Evolutionary conservation across 2,329 filamentous ascomycete species (phyloP).

Genomic region (Piedraia hortae): DNA sequence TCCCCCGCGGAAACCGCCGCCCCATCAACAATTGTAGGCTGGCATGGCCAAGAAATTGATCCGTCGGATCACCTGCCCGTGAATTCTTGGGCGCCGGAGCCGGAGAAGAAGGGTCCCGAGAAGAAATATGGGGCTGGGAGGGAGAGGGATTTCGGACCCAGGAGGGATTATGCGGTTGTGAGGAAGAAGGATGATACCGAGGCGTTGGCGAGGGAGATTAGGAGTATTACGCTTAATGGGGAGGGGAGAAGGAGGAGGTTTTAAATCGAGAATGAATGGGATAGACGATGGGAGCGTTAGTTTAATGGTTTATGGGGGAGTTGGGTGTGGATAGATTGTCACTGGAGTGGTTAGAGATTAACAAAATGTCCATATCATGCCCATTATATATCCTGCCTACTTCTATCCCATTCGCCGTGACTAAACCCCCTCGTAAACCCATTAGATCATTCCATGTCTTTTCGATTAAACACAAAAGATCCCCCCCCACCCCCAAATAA

Average conservation of each 20-base stretch:
- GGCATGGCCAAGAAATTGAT: slow-evolving; percentile 51
- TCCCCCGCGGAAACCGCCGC: slow-evolving; percentile 31
- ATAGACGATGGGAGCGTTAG: too few species aligned
- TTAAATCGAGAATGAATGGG: too few species aligned
- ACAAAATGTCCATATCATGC: too few species aligned
- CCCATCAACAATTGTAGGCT: slow-evolving; percentile 33
- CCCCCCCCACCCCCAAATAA: too few species aligned
- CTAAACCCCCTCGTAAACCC: too few species aligned
- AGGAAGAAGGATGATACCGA: slow-evolving; percentile 24
- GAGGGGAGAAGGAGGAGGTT: slow-evolving; percentile 1
- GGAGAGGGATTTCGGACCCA: slow-evolving; percentile 12
- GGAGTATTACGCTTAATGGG: slow-evolving; percentile 17
- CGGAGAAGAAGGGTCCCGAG: slow-evolving; percentile 27
- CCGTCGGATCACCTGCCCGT: slow-evolving; percentile 57
- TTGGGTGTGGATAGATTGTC: too few species aligned
- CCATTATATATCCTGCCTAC: too few species aligned
- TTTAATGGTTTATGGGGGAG: too few species aligned
- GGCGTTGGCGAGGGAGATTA: slow-evolving; percentile 45
- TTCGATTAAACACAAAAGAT: too few species aligned
- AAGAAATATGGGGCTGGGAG: slow-evolving; percentile 13
- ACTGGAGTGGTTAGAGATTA: too few species aligned
- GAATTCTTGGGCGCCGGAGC: slow-evolving; percentile 51
- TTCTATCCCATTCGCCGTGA: too few species aligned
- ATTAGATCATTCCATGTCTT: too few species aligned
- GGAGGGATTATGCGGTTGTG: slow-evolving; percentile 18